These are phyloP conservation scores for Claviceps sorghi DNA, from an alignment of 2,329 filamentous ascomycete genomes.

Conservation along the genomic window DNA sequence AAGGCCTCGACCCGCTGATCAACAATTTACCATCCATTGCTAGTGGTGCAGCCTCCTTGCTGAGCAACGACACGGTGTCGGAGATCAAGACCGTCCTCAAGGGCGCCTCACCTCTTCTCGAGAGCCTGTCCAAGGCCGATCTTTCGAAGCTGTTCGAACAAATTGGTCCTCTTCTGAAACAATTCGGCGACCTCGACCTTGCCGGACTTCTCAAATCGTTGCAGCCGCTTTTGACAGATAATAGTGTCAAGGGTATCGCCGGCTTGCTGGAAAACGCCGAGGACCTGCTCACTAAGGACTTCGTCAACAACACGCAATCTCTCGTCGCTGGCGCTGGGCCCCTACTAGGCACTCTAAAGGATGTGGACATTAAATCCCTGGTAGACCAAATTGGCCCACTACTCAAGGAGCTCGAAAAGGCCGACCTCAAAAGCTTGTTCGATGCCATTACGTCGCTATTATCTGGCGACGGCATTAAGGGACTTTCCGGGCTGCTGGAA, in stretches of 20 bases:
- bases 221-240: conserved; percentile 8
- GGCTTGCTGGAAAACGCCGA: conserved; percentile 4
- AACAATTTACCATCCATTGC: conserved; percentile 1
- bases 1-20: conserved; percentile 14
- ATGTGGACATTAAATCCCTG: conserved; percentile 11
- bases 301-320: conserved; percentile 10
- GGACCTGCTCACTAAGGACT: conserved; percentile 5
- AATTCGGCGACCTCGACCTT: conserved; percentile 4
- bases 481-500: conserved; percentile 6
- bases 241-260: conserved; percentile 11
- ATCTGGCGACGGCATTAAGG: conserved; percentile 10
- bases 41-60: background rate
- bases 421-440: conserved; percentile 3
- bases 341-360: conserved; percentile 20
- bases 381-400: conserved; percentile 15
- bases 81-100: conserved; percentile 3
- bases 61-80: conserved; percentile 2
- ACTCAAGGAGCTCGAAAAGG: conserved; percentile 7
- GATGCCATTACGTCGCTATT: conserved; percentile 9
- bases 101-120: conserved; percentile 3
- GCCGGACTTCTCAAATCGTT: conserved; percentile 1
- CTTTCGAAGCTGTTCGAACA: conserved; percentile 4
- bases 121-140: conserved; percentile 6
- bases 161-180: conserved; percentile 3
- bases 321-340: conserved; percentile 14